phyloP scores from a whole-genome alignment of 106 monocot genomes.

The Ottelia alismoides region DNA sequence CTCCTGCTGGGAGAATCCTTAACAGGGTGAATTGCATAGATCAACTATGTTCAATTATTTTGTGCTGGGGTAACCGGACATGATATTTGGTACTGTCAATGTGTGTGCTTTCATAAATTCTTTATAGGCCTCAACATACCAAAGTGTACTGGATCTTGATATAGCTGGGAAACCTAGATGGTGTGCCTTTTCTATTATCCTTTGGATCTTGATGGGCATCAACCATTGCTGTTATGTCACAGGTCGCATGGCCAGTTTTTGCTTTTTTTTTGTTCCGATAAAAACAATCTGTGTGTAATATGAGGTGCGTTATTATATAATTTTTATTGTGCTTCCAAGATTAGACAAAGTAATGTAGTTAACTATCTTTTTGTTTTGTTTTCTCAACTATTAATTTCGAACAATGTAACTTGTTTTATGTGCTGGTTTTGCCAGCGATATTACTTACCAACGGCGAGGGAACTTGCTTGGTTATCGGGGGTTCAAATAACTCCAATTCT shows the following conservation, averaged over 20 bases:
- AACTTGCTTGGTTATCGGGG: constrained; percentile 68
- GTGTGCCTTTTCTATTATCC: constrained; percentile 76
- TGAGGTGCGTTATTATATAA: constrained; percentile 54
- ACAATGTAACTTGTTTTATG: no score
- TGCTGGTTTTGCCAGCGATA: constrained; percentile 52
- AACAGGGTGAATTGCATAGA: constrained; percentile 49
- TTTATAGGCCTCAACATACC: constrained; percentile 71
- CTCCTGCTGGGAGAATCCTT: constrained; percentile 75
- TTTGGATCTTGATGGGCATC: constrained; percentile 58
- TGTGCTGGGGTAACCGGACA: no score
- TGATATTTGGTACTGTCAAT: background rate
- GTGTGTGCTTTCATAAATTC: background rate
- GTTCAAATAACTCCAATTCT: constrained; percentile 88
- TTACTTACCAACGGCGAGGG: constrained; percentile 87
- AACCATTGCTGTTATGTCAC: constrained; percentile 81
- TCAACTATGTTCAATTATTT: no score
- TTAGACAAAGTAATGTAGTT: no score
- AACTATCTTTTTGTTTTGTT: no score
- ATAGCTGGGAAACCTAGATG: constrained; percentile 54
- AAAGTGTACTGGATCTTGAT: constrained; percentile 78
- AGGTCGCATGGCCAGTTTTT: constrained; percentile 88
- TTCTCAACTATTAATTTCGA: no score
- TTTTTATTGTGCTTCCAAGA: no score
- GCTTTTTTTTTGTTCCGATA: constrained; percentile 68
- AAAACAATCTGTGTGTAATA: constrained; percentile 61